A percentile compares a stretch with the other conserved stretches of the same genome.
These are phyloP conservation scores for Schizochytrium sp. DNA, from an alignment of 108 stramenopile species.

Conservation along the genomic window DNA sequence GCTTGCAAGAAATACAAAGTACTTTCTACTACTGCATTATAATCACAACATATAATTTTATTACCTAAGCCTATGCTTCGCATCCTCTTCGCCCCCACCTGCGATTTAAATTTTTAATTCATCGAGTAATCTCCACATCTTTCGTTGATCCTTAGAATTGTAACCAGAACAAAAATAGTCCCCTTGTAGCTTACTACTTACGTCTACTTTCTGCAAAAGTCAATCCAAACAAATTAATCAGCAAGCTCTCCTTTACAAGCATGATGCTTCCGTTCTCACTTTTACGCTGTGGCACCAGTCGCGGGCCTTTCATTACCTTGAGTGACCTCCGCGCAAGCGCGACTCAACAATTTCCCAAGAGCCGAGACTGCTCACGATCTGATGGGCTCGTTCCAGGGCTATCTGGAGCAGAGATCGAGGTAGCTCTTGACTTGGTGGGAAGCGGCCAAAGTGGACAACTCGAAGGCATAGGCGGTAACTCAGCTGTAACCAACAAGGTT, in stretches of 20 bases:
- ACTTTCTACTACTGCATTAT: no score
- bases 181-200: no score
- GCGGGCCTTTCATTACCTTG: background rate
- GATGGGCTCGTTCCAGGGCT: background rate
- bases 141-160: no score
- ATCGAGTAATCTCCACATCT: no score
- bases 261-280: background rate
- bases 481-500: conserved; percentile 48
- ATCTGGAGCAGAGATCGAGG: background rate
- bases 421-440: background rate
- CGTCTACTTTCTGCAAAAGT: no score
- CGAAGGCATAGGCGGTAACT: conserved; percentile 13
- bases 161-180: no score
- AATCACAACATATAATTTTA: no score
- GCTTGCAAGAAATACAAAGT: no score
- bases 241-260: background rate
- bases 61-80: no score
- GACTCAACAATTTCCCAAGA: background rate
- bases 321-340: background rate
- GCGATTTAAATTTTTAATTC: no score
- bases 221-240: no score
- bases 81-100: no score
- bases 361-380: background rate
- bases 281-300: conserved; percentile 6
- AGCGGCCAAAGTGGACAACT: background rate